phyloP scores from a whole-genome alignment of 305 asterid genomes.

The Striga hermonthica region DNA sequence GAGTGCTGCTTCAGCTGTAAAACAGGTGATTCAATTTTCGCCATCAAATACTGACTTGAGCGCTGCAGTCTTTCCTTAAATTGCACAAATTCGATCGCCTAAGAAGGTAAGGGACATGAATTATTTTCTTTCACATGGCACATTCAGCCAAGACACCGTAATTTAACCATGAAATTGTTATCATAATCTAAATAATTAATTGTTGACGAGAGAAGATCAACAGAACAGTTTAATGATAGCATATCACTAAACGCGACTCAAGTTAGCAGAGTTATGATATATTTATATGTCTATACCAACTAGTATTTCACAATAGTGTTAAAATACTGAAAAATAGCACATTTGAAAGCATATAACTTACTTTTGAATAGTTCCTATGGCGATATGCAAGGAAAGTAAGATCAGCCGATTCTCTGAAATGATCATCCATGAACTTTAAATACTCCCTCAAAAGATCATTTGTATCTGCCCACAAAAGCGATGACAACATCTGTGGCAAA shows the following conservation, averaged over 20 bases:
- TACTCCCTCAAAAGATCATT: conserved; percentile 65
- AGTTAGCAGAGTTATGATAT: conserved; percentile 11
- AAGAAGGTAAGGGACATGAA: conserved; percentile 29
- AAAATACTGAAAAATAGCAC: background rate
- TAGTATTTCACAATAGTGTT: background rate
- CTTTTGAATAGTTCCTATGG: conserved; percentile 92
- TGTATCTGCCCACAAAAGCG: conserved; percentile 82
- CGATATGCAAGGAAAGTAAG: conserved; percentile 95
- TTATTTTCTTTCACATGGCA: conserved; percentile 27
- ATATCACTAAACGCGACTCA: conserved; percentile 4
- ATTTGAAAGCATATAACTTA: conserved; percentile 31
- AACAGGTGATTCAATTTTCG: conserved; percentile 82
- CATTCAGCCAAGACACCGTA: conserved; percentile 20
- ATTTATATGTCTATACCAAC: conserved; percentile 5
- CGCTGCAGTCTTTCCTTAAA: conserved; percentile 84
- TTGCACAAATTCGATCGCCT: conserved; percentile 95
- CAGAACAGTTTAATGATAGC: background rate
- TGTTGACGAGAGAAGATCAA: conserved; percentile 15
- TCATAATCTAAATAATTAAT: conserved; percentile 5
- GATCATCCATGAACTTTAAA: conserved; percentile 89
- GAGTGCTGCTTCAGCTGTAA: conserved; percentile 86
- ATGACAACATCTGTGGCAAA: conserved; percentile 87
- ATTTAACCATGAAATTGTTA: conserved; percentile 12
- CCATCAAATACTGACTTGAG: conserved; percentile 79
- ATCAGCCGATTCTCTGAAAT: conserved; percentile 94